Evolutionary conservation across 106 monocot genomes (phyloP).

Genomic region (Acorus calamus): DNA sequence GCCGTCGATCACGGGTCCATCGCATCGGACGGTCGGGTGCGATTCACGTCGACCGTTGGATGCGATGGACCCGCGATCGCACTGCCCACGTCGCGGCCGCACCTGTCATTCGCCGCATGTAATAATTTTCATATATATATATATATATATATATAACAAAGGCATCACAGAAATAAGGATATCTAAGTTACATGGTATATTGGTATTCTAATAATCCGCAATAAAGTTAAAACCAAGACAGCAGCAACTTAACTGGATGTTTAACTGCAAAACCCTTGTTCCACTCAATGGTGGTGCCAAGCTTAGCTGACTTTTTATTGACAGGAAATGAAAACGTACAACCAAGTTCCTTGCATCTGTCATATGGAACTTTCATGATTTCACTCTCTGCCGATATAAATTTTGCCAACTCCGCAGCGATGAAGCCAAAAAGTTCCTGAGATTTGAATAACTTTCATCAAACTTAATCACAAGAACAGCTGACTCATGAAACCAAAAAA

Average conservation of each 20-base stretch:
- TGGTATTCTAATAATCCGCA: too few species aligned
- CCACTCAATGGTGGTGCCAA: slow-evolving; percentile 17
- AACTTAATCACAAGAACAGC: not conserved
- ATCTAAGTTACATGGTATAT: too few species aligned
- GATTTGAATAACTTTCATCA: not conserved
- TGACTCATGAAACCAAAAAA: not conserved
- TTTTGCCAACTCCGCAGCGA: slow-evolving; percentile 16
- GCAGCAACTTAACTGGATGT: slow-evolving; percentile 14
- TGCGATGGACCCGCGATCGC: too few species aligned
- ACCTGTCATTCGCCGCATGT: too few species aligned
- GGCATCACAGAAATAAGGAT: too few species aligned
- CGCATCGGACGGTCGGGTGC: too few species aligned
- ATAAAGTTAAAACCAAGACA: not conserved
- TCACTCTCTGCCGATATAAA: slow-evolving; percentile 6
- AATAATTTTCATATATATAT: too few species aligned
- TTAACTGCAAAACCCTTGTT: slow-evolving; percentile 21
- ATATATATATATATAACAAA: too few species aligned
- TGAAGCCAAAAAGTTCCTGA: slow-evolving; percentile 24
- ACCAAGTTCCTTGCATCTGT: slow-evolving; percentile 12
- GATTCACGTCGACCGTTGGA: too few species aligned
- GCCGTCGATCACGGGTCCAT: too few species aligned
- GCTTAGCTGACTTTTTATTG: slow-evolving; percentile 5
- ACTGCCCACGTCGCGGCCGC: too few species aligned
- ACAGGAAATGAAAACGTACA: slow-evolving; percentile 23
- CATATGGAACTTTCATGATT: slow-evolving; percentile 3